Percentiles rank a stretch among this genome's conserved stretches.
These are phyloP conservation scores for Cunninghamia lanceolata DNA, from an alignment of 75 land plant species.

Conservation along the genomic window DNA sequence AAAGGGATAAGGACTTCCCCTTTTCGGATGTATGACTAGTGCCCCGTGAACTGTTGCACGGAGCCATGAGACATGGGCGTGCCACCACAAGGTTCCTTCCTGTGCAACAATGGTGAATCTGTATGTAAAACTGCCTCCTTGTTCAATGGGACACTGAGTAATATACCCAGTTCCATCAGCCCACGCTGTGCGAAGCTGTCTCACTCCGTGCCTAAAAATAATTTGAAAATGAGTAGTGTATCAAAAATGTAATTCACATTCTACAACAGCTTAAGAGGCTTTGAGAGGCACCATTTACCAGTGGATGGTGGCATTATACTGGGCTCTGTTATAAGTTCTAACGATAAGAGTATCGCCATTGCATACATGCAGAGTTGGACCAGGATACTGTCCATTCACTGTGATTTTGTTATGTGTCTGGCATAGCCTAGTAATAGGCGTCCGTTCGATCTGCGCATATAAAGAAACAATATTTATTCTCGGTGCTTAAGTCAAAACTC, in stretches of 20 bases:
- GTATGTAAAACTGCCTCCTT: not conserved
- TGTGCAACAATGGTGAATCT: slow-evolving; percentile 17
- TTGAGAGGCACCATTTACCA: not conserved
- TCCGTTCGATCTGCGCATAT: not conserved
- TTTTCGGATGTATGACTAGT: slow-evolving; percentile 13
- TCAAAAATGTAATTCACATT: not conserved
- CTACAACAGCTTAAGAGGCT: not conserved
- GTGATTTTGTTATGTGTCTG: not conserved
- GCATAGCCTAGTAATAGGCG: not conserved
- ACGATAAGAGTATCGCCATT: slow-evolving; percentile 18
- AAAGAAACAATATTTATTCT: not conserved
- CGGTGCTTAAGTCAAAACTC: too few relatives aligned
- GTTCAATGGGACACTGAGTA: slow-evolving; percentile 22
- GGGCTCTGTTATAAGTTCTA: slow-evolving; percentile 9
- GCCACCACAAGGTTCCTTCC: slow-evolving; percentile 21
- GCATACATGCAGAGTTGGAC: slow-evolving; percentile 15
- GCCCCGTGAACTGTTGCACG: slow-evolving; percentile 25
- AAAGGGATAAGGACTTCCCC: slow-evolving; percentile 9
- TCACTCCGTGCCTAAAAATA: slow-evolving; percentile 22
- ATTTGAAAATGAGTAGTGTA: not conserved
- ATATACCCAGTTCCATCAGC: slow-evolving; percentile 17
- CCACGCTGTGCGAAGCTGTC: slow-evolving; percentile 15
- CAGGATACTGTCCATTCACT: slow-evolving; percentile 19
- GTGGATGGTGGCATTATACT: slow-evolving; percentile 14
- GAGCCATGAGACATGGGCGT: slow-evolving; percentile 21